Evolutionary conservation across 805 yeast genomes (phyloP).

Genomic region (Zygoascus biomembranicola): DNA sequence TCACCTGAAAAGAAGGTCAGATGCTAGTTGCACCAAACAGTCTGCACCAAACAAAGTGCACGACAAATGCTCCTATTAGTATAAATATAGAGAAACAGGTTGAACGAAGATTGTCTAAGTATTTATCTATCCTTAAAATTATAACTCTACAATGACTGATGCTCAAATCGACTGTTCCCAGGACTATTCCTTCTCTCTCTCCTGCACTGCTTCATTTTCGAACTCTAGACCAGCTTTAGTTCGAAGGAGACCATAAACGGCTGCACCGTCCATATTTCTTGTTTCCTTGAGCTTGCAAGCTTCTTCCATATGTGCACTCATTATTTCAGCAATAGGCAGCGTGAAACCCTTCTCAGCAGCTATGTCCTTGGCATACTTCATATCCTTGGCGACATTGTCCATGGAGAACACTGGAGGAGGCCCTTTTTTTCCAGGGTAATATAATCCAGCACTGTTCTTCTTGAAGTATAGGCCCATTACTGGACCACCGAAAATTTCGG

Average conservation of each 20-base stretch:
- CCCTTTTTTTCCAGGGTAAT: constrained; percentile 14
- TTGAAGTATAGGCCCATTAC: constrained; percentile 13
- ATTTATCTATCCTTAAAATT: too few relatives aligned
- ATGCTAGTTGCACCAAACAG: too few relatives aligned
- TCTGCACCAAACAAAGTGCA: too few relatives aligned
- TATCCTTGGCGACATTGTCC: constrained; percentile 22
- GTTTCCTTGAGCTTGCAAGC: constrained; percentile 15
- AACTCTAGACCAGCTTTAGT: constrained; percentile 23
- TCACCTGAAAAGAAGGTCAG: too few relatives aligned
- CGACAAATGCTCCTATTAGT: too few relatives aligned
- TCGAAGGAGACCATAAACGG: constrained; percentile 23
- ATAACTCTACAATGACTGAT: too few relatives aligned
- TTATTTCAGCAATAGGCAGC: constrained; percentile 18
- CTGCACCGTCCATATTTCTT: constrained; percentile 20
- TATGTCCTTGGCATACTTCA: constrained; percentile 19
- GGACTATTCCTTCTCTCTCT: constrained; percentile 4
- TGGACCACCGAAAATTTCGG: constrained; percentile 13
- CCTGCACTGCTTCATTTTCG: constrained; percentile 18
- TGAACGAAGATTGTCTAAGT: too few relatives aligned
- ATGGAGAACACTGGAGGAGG: constrained; percentile 18
- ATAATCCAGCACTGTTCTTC: constrained; percentile 13
- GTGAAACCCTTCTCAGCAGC: constrained; percentile 16
- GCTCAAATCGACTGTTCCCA: too few relatives aligned
- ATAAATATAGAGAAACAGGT: too few relatives aligned
- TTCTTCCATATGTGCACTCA: constrained; percentile 13